Evolutionary conservation across 2,329 filamentous ascomycete species (phyloP), one percentile per base, ranked within the genome.

Genomic region (Arthrinium phaeospermum): DNA sequence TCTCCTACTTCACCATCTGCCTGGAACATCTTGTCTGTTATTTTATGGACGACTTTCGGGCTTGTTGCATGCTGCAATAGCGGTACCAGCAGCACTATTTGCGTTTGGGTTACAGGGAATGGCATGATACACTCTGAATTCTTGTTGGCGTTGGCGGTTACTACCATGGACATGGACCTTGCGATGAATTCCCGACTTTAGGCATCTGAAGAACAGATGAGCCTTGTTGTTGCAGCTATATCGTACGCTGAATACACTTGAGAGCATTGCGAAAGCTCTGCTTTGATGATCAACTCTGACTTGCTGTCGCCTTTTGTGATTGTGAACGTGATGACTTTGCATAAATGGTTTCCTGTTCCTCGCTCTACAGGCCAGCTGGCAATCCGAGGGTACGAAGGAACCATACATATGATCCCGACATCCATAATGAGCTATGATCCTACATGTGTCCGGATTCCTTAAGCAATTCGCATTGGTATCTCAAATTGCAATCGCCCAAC

Each of bases 81-180:
- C 34, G 57, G 22, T 41, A 41, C 14, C 47, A 51, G 19, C 68
- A 44, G 47, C 46, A 44, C 16, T 51, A 27, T 70, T 57, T 70
- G 68, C 68, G 68, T 70, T 70, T 70, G 68, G 47, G 47, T 70
- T 70, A 27, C 37, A 64, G 57, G 68, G 47, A 51, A 70, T 22
- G 47, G 68, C 68, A 70, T 70, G 68, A 70, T 70, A 70, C 68
- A 70, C 68, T 70, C 34, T 51, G 27, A 70, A 51, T 70, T 70
- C 47, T 70, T 57, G 68, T 53, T 51, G 68, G 68, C 68, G 68
- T 70, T 70, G 68, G 68, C 24, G 68, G 68, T 69, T 64, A 41
- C 45, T 53, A 70, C 47, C 37, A 41, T 22, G 46, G 47, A 41
- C 37, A 70, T 57, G 68, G 68, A 24, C 41, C 30, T 53, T 57